Conservation (phyloP, 495 filamentous ascomycete species). For the Viridothelium virens region DNA sequence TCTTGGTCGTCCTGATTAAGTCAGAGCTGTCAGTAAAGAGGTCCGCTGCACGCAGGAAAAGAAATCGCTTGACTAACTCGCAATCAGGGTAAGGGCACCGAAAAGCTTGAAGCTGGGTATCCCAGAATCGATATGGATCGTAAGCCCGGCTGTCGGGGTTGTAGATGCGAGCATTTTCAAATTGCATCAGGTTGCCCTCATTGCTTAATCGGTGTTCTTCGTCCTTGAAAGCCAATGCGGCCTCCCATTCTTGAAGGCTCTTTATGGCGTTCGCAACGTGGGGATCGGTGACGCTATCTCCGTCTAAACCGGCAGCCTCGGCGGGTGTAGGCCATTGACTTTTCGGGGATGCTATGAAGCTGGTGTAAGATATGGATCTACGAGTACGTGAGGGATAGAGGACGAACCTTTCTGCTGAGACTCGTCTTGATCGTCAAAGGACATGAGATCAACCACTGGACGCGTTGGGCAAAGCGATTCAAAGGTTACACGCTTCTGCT, state of each 20-base stretch:
- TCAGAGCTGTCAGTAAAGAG: neutral
- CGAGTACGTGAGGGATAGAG: neutral
- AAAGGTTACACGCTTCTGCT: neutral
- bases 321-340: neutral
- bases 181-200: slow-evolving; percentile 25
- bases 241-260: slow-evolving; percentile 22
- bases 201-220: neutral
- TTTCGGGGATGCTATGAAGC: slow-evolving; percentile 6
- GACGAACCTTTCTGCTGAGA: neutral
- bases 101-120: slow-evolving; percentile 24
- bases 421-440: neutral
- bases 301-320: neutral
- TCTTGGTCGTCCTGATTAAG: neutral
- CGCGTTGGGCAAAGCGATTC: neutral
- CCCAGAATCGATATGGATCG: slow-evolving; percentile 28
- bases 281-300: neutral
- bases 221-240: slow-evolving; percentile 10
- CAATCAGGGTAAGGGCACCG: slow-evolving; percentile 31
- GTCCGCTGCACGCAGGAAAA: neutral
- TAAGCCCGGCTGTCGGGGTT: slow-evolving; percentile 28
- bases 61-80: slow-evolving; percentile 25
- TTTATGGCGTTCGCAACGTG: slow-evolving; percentile 1
- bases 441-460: neutral
- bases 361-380: neutral
- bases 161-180: slow-evolving; percentile 27